Base-by-base conservation (phyloP, 192 early-diverging fungal genomes). In the Coemansia sp. region DNA sequence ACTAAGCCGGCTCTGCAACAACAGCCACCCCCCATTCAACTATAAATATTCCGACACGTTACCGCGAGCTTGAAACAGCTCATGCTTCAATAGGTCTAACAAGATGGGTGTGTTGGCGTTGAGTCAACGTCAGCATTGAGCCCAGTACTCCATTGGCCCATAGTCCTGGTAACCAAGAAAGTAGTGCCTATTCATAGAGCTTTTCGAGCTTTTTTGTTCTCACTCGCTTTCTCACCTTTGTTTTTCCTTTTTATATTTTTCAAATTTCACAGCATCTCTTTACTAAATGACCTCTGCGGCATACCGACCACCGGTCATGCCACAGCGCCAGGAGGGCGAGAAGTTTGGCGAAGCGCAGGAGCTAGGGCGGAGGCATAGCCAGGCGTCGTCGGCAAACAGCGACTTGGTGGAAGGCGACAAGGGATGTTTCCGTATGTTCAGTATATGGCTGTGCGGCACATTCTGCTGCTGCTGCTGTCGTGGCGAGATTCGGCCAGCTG, bases 381-480 rank as follows among this genome's bases (percentile, higher is more conserved):
- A 32, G 17, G 53, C 70, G 10, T 72, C 69, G 15, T 66, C 62
- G 21, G 36, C 41, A 38, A 72, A 69, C 60, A 58, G 51, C 5
- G 72, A 73, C 62, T 57, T 70, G 15, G 55, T 80, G 12, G 72
- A 65, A 25, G n/a, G 42, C 10, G 63, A 80, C 61, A 62, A 66
- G 1, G 48, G 77, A 55, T 68, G 72, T 21, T 64, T 70, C 19
- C 77, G 77, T 41, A 57, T 41, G 51, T 74, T 73, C 27, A 58
- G 64, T 46, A 75, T 80, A 11, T 67, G 69, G 72, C 67, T 50
- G 48, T 74, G 72, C 37, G 63, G 58, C 17, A 10, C 37, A 11
- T 55, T 63, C n/a, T 72, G 58, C 63, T 78, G 76, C 61, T 78
- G 77, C 64, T 74, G 76, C 63, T 80, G 73, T 31, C 53, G 46